Conservation (phyloP, 2,329 filamentous ascomycete genomes). For the Tolypocladium inflatum region DNA sequence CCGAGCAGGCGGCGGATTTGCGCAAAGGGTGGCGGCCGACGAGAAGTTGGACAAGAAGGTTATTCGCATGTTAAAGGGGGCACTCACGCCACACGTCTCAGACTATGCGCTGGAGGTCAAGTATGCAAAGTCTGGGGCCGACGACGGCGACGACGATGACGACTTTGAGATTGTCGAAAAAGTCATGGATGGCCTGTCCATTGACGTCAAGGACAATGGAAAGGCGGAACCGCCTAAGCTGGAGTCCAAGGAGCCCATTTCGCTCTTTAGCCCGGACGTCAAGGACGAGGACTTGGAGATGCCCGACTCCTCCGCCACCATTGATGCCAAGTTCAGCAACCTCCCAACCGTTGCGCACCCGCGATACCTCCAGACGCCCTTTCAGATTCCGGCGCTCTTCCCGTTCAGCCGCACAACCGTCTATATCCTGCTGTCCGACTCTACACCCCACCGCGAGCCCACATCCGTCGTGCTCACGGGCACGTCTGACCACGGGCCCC, state of each 20-base stretch:
- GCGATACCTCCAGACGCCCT: conserved; percentile 54
- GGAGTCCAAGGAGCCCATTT: conserved; percentile 35
- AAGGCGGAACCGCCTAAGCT: not conserved
- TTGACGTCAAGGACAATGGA: conserved; percentile 18
- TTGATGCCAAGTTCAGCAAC: conserved; percentile 31
- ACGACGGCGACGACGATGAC: conserved; percentile 21
- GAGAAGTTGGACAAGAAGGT: conserved; percentile 63
- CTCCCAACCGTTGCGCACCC: conserved; percentile 45
- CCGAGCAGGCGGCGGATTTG: conserved; percentile 44
- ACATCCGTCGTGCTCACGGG: conserved; percentile 50
- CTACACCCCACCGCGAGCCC: conserved; percentile 27
- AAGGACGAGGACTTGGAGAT: conserved; percentile 31
- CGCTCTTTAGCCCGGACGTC: conserved; percentile 45
- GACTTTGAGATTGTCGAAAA: conserved; percentile 56
- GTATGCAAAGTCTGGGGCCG: conserved; percentile 30
- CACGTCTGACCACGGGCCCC: conserved; percentile 44
- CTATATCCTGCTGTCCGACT: conserved; percentile 54
- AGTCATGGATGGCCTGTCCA: conserved; percentile 36
- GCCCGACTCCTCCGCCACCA: conserved; percentile 7
- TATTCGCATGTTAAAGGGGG: conserved; percentile 64
- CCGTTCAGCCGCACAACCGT: conserved; percentile 56
- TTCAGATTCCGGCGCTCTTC: conserved; percentile 53
- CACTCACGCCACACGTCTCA: conserved; percentile 54
- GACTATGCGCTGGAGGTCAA: conserved; percentile 56
- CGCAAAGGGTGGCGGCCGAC: conserved; percentile 49